These are phyloP conservation scores for Amesomyces nigricolor DNA, from an alignment of 2,329 filamentous ascomycete genomes.

Conservation along the genomic window DNA sequence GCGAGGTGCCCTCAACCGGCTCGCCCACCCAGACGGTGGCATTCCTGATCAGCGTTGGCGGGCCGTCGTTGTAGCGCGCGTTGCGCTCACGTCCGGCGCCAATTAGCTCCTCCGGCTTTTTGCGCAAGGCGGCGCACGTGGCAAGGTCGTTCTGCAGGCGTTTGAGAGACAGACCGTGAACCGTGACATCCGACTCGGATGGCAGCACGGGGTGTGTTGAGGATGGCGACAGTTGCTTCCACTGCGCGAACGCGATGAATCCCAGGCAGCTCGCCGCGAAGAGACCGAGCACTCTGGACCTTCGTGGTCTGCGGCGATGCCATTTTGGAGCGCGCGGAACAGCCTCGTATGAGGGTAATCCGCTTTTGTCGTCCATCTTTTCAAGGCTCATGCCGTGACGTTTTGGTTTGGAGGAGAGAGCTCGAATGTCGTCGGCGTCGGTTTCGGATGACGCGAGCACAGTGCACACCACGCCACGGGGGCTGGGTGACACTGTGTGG, in stretches of 20 bases:
- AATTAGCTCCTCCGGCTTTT: conserved; percentile 50
- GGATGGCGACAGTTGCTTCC: conserved; percentile 33
- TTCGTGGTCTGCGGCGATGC: conserved; percentile 34
- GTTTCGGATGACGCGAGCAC: background rate
- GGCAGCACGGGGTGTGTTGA: background rate
- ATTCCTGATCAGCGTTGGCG: conserved; percentile 59
- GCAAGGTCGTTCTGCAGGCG: conserved; percentile 50
- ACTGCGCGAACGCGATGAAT: conserved; percentile 44
- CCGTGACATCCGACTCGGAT: conserved; percentile 22
- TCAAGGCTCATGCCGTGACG: background rate
- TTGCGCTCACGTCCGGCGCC: conserved; percentile 54
- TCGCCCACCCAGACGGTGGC: conserved; percentile 63
- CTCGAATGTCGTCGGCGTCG: no score
- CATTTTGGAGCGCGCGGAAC: conserved; percentile 27
- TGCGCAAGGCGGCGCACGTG: conserved; percentile 50
- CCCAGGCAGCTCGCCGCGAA: conserved; percentile 43
- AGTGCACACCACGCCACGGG: background rate
- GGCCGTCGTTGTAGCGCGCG: conserved; percentile 54
- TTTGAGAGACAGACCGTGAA: conserved; percentile 43
- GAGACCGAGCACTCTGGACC: conserved; percentile 40
- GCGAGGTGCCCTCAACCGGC: conserved; percentile 45
- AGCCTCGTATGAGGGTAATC: conserved; percentile 42
- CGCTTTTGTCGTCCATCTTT: conserved; percentile 36
- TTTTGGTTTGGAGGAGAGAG: background rate
- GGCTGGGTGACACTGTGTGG: background rate